These are phyloP conservation scores for Microsporum audouinii DNA, from an alignment of 2,329 filamentous ascomycete species.

Conservation along the genomic window DNA sequence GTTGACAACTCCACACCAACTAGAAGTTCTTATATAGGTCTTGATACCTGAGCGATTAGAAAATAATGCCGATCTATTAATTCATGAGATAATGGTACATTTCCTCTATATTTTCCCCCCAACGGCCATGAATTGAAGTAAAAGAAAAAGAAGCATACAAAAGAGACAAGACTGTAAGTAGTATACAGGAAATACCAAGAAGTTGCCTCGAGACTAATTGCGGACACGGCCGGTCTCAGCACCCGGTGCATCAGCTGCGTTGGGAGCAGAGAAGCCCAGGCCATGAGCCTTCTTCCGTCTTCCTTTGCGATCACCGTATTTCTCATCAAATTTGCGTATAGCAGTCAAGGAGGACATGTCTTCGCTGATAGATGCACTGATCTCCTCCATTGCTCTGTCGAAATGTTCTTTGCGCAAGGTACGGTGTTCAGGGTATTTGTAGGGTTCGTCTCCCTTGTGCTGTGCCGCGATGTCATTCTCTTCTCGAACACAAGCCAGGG, in stretches of 20 bases:
- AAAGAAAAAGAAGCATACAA: not conserved
- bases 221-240: slow-evolving; percentile 14
- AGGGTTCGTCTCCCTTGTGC: slow-evolving; percentile 31
- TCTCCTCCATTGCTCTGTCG: slow-evolving; percentile 72
- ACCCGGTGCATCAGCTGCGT: not conserved
- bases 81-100: not conserved
- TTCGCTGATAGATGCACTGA: slow-evolving; percentile 83
- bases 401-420: slow-evolving; percentile 62
- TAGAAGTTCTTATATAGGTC: not conserved
- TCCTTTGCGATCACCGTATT: slow-evolving; percentile 71
- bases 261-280: slow-evolving; percentile 36
- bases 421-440: slow-evolving; percentile 58
- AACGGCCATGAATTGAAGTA: not conserved
- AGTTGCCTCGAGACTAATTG: slow-evolving; percentile 4
- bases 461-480: slow-evolving; percentile 33
- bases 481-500: slow-evolving; percentile 38
- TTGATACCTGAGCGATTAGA: not conserved
- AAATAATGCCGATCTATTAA: not conserved
- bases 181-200: not conserved
- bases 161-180: not conserved
- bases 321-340: slow-evolving; percentile 90
- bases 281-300: slow-evolving; percentile 48
- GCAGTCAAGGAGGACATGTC: slow-evolving; percentile 79
- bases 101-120: slow-evolving; percentile 1
- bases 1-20: no score